These are phyloP conservation scores for Mucor irregularis DNA, from an alignment of 371 early-diverging fungal genomes.

Conservation along the genomic window DNA sequence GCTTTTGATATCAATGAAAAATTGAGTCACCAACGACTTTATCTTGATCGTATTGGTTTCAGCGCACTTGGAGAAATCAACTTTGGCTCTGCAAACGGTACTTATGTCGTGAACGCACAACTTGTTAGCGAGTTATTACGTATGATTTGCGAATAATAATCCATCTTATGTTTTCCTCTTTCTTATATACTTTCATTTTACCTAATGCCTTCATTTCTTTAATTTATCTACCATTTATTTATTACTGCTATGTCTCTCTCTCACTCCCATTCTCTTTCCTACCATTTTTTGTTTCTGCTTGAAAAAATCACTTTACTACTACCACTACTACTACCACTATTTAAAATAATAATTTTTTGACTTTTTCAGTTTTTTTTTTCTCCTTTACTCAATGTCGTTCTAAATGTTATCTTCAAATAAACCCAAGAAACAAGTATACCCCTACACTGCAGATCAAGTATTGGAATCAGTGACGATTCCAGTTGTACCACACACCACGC, in stretches of 20 bases:
- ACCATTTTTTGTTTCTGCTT: too few relatives aligned
- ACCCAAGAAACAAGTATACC: slow-evolving; percentile 1
- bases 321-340: too few relatives aligned
- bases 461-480: slow-evolving; percentile 8
- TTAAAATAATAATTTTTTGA: too few relatives aligned
- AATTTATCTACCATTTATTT: too few relatives aligned
- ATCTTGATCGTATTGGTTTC: slow-evolving; percentile 56
- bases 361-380: too few relatives aligned
- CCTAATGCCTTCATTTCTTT: too few relatives aligned
- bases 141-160: slow-evolving; percentile 21
- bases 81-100: slow-evolving; percentile 16
- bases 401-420: too few relatives aligned
- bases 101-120: slow-evolving; percentile 1
- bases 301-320: too few relatives aligned
- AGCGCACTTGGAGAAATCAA: slow-evolving; percentile 28
- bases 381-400: too few relatives aligned
- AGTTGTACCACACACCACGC: neutral
- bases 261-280: too few relatives aligned
- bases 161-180: neutral
- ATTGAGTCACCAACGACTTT: slow-evolving; percentile 34
- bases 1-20: slow-evolving; percentile 33
- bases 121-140: slow-evolving; percentile 19
- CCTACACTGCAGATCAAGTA: slow-evolving; percentile 15
- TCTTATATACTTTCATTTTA: too few relatives aligned
- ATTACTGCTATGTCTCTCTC: too few relatives aligned